Base-by-base conservation (phyloP, 257 asterid genomes). In the Nicotiana obtusifolia region DNA sequence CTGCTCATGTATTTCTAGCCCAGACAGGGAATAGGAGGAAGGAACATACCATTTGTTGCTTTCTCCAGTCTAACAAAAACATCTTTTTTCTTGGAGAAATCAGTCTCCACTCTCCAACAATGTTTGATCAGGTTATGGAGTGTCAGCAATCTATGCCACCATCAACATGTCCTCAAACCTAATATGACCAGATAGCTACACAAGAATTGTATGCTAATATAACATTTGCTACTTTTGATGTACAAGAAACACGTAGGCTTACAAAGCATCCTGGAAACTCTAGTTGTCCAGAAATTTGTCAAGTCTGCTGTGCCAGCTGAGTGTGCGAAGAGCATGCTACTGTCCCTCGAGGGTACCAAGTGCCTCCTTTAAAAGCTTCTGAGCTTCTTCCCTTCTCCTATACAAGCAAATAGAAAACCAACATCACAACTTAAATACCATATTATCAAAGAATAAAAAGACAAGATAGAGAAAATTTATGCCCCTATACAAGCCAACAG, bases 311-410 rank as follows among this genome's bases (percentile, higher is more conserved):
- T 4, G 10, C 17, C 62, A 49, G 41, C 61, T 73, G 41, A 0
- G 60, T 14, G 17, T 24, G 41, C 24, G 15, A 26, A 14, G 61
- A 73, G 82, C 59, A 35, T 67, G 31, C 84, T 85, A 88, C 80
- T 89, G 92, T 66, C 90, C 93, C 77, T 92, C 93, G 28, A 91
- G 91, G 80, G 92, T 90, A 52, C 90, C 94, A 64, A 89, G 86
- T 4, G 97, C 97, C 87, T 92, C 98, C 75, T 88, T 83, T 68
- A 91, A 88, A 86, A 90, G 93, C 80, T 81, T 88, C 69, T 92
- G 93, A 61, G 97, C 97, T 85, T 89, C 97, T 84, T 92, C 98
- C 87, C 98, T 94, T 90, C 97, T 90, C 92, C 98, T 94, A 87
- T 67, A 84, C 5, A 56, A 59, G 61, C 60, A 90, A 79, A 69